Conservation (phyloP, 345 rosid species). For the Erodium maritimum region DNA sequence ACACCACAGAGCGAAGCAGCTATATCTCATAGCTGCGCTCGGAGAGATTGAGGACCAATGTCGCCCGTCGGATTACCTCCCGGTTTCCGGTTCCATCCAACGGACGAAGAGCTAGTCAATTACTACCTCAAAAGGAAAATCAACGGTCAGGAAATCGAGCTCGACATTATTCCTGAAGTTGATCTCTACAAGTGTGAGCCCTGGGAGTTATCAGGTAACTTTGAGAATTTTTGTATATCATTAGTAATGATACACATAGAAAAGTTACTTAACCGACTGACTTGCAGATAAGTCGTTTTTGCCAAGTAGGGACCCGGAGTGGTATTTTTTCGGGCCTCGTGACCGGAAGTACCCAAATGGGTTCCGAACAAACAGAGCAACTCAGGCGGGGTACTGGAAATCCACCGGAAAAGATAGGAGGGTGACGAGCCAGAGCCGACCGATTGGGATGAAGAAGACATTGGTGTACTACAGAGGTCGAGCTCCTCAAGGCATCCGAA, state of each 20-base stretch:
- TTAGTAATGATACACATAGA: neutral
- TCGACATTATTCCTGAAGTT: constrained; percentile 89
- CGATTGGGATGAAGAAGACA: constrained; percentile 92
- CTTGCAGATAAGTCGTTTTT: constrained; percentile 65
- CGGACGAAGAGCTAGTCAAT: constrained; percentile 91
- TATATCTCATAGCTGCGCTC: neutral
- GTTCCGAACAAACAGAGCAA: constrained; percentile 80
- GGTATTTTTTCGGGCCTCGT: constrained; percentile 92
- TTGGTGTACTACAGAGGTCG: constrained; percentile 81
- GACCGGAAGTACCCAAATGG: constrained; percentile 90
- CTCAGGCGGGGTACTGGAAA: constrained; percentile 85
- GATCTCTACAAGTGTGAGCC: constrained; percentile 99
- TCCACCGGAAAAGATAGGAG: constrained; percentile 79
- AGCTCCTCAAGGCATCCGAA: constrained; percentile 85
- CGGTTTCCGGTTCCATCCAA: constrained; percentile 89
- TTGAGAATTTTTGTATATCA: neutral
- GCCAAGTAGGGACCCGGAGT: constrained; percentile 87
- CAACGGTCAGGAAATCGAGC: constrained; percentile 72
- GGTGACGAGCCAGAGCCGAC: constrained; percentile 50
- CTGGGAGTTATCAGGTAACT: constrained; percentile 78
- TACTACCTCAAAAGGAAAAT: constrained; percentile 84
- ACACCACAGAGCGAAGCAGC: too few relatives aligned
- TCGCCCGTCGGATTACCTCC: constrained; percentile 80
- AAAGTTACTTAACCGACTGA: neutral
- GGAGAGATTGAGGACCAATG: constrained; percentile 17